Evolutionary conservation across 2,329 filamentous ascomycete genomes (phyloP), one percentile per base, ranked within the genome.

Genomic region (Beauveria sp.): DNA sequence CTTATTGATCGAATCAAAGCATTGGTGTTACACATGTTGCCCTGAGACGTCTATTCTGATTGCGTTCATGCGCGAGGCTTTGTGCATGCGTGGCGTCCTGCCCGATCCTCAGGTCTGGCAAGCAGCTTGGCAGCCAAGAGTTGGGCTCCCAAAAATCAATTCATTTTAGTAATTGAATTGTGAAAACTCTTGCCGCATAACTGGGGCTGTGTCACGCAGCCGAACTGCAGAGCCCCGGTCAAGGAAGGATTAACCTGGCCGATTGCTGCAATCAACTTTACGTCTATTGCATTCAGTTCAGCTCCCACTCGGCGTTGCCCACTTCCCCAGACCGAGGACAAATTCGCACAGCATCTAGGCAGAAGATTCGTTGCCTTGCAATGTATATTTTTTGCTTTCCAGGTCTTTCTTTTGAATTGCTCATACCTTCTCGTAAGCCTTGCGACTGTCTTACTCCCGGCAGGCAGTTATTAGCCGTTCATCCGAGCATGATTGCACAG

Each of bases 401-500:
- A 24, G 5, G 26, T 28, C 4, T 12, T 34, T 28, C 4, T 12
- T 34, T 34, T 34, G 12, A 34, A 34, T 34, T 5, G 12, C 12
- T 5, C 31, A 43, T 26, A 8, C 20, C 28, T 7, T 43, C 26
- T 5, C 7, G 14, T 12, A 10, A 38, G n/a, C 7, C 22, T 22
- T 16, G 8, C 26, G 43, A 28, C 38, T 20, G 46, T 38, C 22
- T 34, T 14, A 1, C 12, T 12, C 31, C 5, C 12, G 12, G 31
- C 31, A 4, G 18, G 4, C 54, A 8, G 28, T 12, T 46, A 40
- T 12, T 46, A 40, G 54, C 54, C 54, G 54, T 38, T 48, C 28
- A 57, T 57, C 54, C 54, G 54, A 57, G 42, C 24, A 57, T 20
- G 48, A 48, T 48, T 38, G 22, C n/a, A 43, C 43, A 43, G 54